Evolutionary conservation across 192 early-diverging fungal species (phyloP).

Genomic region (Geranomyces variabilis): DNA sequence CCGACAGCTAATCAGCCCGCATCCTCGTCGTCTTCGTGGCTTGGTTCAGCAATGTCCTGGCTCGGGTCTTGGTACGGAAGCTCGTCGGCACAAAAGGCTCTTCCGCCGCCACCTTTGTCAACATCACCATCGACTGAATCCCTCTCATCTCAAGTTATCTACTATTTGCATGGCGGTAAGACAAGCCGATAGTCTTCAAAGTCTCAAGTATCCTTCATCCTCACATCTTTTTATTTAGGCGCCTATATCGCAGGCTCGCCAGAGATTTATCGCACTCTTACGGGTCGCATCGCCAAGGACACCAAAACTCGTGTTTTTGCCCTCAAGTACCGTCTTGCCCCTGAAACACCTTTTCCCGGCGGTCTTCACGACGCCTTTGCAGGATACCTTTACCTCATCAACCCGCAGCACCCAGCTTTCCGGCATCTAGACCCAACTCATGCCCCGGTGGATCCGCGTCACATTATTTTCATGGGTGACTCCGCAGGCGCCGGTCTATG

Average conservation of each 20-base stretch:
- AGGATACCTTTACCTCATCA: slow-evolving; percentile 46
- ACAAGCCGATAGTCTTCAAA: too few species aligned
- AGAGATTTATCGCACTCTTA: slow-evolving; percentile 39
- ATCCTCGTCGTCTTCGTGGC: background rate
- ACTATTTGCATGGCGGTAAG: slow-evolving; percentile 47
- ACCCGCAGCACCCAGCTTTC: slow-evolving; percentile 45
- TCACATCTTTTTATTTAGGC: too few species aligned
- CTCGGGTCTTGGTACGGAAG: background rate
- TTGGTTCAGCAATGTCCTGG: background rate
- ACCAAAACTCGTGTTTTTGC: slow-evolving; percentile 38
- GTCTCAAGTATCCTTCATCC: too few species aligned
- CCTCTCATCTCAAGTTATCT: slow-evolving; percentile 32
- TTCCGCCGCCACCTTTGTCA: slow-evolving; percentile 1
- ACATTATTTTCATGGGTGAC: slow-evolving; percentile 50
- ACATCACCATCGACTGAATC: background rate
- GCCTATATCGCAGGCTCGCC: slow-evolving; percentile 46
- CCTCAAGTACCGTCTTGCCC: slow-evolving; percentile 48
- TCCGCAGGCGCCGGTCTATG: slow-evolving; percentile 47
- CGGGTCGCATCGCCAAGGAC: slow-evolving; percentile 38
- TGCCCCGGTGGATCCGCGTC: slow-evolving; percentile 39
- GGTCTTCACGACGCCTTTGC: slow-evolving; percentile 52
- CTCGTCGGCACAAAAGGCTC: too few species aligned
- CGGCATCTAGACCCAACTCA: slow-evolving; percentile 12
- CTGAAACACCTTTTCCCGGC: slow-evolving; percentile 48
- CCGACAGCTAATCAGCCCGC: background rate